Evolutionary conservation across 148 eudicot genomes (phyloP), one percentile per base, ranked within the genome.

Genomic region (Rheum nobile): DNA sequence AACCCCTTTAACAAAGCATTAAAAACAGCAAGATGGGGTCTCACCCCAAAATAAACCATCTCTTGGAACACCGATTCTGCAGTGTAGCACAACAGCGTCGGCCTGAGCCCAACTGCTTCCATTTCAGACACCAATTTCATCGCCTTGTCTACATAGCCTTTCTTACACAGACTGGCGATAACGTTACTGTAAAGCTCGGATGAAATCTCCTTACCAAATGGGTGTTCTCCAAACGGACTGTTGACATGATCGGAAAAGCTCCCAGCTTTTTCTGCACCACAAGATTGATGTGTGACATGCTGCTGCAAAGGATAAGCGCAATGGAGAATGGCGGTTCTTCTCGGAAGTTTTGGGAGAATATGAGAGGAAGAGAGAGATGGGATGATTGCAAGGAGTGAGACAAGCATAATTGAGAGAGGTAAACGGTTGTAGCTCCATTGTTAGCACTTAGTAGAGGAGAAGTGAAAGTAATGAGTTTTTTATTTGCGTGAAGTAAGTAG

Each of bases 41-140:
- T 84, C 41, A 80, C 42, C 47, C 97, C 97, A 48, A 76, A 82
- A 79, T 24, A 72, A 14, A 83, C 12, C 93, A 91, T 91, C 70
- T 94, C 97, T 68, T 85, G 92, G 67, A 89, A 91, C 47, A 94
- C 67, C 22, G 87, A 89, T 37, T 94, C 98, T 32, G 94, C 70
- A 14, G 80, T 75, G 76, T 91, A 91, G 19, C 88, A 84, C 35
- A 67, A 13, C 19, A 81, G 75, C 65, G 85, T 87, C 6, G 86
- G 90, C 19, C 63, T 79, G 67, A 71, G 82, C 0, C 96, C 95
- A 63, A 89, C 48, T 50, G 96, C 90, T 78, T 94, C 97, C 93
- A 91, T 89, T 78, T 83, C 80, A 38, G 98, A 82, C 22, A 91
- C 61, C 77, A 82, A 75, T 19, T 61, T 67, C 90, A 91, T 82